A percentile compares a stretch with the other conserved stretches of the same genome.
phyloP scores from a whole-genome alignment of 768 basidiomycete genomes.

The Naganishia friedmannii region DNA sequence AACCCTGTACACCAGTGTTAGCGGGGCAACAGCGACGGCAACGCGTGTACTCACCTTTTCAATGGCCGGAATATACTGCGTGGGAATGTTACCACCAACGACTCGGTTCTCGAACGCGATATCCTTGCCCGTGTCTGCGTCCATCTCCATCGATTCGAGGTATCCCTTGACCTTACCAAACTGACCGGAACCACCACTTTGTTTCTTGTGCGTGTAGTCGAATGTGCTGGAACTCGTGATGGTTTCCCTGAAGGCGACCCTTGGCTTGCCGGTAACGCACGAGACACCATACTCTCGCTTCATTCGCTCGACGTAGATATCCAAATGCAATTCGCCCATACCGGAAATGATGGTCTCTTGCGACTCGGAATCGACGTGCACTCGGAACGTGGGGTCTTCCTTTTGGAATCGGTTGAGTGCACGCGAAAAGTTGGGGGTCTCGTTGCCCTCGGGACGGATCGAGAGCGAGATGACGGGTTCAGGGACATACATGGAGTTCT shows the following conservation, averaged over 20 bases:
- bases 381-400: constrained; percentile 97
- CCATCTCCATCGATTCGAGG: constrained; percentile 82
- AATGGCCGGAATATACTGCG: constrained; percentile 86
- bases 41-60: constrained; percentile 66
- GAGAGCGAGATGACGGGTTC: constrained; percentile 96
- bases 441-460: constrained; percentile 84
- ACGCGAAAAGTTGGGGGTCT: constrained; percentile 93
- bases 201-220: constrained; percentile 93
- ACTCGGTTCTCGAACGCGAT: constrained; percentile 77
- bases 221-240: constrained; percentile 78
- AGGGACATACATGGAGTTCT: constrained; percentile 98
- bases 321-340: constrained; percentile 98
- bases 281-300: constrained; percentile 92
- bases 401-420: constrained; percentile 97
- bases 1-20: constrained; percentile 62
- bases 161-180: constrained; percentile 87
- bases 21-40: not conserved
- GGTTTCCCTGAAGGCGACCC: constrained; percentile 94
- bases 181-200: constrained; percentile 94
- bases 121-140: constrained; percentile 71
- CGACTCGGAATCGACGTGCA: constrained; percentile 88
- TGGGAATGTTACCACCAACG: constrained; percentile 87
- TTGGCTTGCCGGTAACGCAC: constrained; percentile 89
- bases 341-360: constrained; percentile 99
- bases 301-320: constrained; percentile 99